Evolutionary conservation across 2,329 filamentous ascomycete genomes (phyloP).

Genomic region (Metarhizium humberi): DNA sequence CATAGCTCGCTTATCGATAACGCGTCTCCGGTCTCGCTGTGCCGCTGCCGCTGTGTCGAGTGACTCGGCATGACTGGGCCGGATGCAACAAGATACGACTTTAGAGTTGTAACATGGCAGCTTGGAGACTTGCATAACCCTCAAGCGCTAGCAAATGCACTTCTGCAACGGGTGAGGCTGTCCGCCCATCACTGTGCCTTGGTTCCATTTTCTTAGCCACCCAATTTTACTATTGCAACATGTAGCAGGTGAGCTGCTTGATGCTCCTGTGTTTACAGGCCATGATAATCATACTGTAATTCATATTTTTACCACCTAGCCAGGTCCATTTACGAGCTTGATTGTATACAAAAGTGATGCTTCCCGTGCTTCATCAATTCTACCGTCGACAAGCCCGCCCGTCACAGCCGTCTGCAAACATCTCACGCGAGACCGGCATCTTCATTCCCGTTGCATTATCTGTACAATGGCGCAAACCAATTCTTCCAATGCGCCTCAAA

Average conservation of each 20-base stretch:
- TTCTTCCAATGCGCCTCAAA: neutral
- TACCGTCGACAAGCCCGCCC: neutral
- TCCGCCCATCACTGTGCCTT: too few species aligned
- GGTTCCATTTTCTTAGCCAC: too few species aligned
- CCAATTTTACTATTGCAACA: too few species aligned
- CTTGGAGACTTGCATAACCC: too few species aligned
- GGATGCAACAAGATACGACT: too few species aligned
- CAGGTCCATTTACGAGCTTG: neutral
- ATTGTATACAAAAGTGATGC: neutral
- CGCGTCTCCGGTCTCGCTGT: neutral
- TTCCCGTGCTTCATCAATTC: neutral
- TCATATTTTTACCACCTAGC: neutral
- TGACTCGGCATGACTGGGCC: too few species aligned
- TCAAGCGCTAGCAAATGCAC: too few species aligned
- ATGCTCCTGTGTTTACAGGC: neutral
- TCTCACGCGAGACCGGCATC: neutral
- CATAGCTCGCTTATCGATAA: neutral
- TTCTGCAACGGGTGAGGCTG: too few species aligned
- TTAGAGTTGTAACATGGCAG: too few species aligned
- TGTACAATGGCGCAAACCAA: slow-evolving; percentile 17
- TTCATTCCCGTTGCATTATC: neutral
- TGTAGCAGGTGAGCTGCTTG: too few species aligned
- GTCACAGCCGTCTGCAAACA: neutral
- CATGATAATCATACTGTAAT: neutral
- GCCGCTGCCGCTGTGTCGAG: neutral